These are phyloP conservation scores for Arabidopsis lyrata DNA, from an alignment of 441 rosid genomes.

Conservation along the genomic window DNA sequence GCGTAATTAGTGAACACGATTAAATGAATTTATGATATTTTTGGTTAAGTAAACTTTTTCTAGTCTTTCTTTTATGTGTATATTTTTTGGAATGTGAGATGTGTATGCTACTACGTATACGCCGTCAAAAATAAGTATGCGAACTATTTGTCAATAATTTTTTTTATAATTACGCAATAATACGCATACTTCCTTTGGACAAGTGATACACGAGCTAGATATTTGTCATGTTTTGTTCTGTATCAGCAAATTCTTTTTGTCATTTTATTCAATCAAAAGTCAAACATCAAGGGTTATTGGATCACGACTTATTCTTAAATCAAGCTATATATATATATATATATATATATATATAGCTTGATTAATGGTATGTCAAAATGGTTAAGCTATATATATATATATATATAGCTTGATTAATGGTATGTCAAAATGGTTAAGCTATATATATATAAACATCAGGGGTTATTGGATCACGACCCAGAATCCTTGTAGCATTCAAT, in stretches of 20 bases:
- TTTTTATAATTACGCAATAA: too few species aligned
- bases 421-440: too few species aligned
- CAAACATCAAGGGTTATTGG: background rate
- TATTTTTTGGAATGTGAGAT: background rate
- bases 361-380: too few species aligned
- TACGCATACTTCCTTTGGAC: background rate
- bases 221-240: background rate
- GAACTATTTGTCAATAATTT: too few species aligned
- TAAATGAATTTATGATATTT: background rate
- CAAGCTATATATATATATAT: too few species aligned
- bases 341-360: too few species aligned
- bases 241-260: background rate
- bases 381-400: too few species aligned
- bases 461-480: too few species aligned
- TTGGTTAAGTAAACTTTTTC: background rate
- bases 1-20: conserved; percentile 9
- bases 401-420: too few species aligned
- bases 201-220: background rate
- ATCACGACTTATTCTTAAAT: background rate
- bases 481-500: too few species aligned
- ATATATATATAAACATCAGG: too few species aligned
- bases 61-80: background rate
- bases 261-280: background rate
- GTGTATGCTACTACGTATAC: background rate
- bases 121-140: background rate